These are phyloP conservation scores for Wilcoxina mikolae DNA, from an alignment of 495 filamentous ascomycete species.

Conservation along the genomic window DNA sequence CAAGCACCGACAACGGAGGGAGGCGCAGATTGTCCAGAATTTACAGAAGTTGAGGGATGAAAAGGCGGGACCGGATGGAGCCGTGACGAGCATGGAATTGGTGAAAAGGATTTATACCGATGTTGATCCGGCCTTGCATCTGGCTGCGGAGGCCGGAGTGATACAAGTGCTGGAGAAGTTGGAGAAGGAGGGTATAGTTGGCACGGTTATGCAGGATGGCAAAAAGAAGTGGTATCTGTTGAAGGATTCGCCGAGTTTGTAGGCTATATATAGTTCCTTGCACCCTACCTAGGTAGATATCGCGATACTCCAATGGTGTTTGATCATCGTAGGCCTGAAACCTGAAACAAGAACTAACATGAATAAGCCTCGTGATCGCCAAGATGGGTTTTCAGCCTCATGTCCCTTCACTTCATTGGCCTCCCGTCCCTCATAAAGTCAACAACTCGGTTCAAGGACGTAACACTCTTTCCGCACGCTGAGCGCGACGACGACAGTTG, in stretches of 20 bases:
- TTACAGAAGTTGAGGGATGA: constrained; percentile 34
- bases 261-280: neutral
- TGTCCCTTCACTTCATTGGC: neutral
- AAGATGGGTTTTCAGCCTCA: no score
- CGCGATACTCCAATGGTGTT: no score
- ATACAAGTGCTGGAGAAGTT: constrained; percentile 56
- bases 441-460: neutral
- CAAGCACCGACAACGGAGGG: constrained; percentile 58
- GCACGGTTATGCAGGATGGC: constrained; percentile 35
- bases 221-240: constrained; percentile 37
- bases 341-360: no score
- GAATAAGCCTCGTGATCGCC: no score
- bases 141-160: constrained; percentile 54
- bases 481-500: constrained; percentile 3
- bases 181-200: constrained; percentile 47
- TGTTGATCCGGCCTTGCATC: constrained; percentile 58
- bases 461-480: neutral
- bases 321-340: no score
- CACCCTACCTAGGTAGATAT: neutral
- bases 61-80: constrained; percentile 26
- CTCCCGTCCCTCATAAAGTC: neutral
- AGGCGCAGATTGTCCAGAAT: constrained; percentile 63
- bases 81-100: constrained; percentile 60
- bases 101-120: constrained; percentile 74
- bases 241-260: constrained; percentile 29